Evolutionary conservation across 2,329 filamentous ascomycete genomes (phyloP), one percentile per base, ranked within the genome.

Genomic region (Monilinia vaccinii-corymbosi): DNA sequence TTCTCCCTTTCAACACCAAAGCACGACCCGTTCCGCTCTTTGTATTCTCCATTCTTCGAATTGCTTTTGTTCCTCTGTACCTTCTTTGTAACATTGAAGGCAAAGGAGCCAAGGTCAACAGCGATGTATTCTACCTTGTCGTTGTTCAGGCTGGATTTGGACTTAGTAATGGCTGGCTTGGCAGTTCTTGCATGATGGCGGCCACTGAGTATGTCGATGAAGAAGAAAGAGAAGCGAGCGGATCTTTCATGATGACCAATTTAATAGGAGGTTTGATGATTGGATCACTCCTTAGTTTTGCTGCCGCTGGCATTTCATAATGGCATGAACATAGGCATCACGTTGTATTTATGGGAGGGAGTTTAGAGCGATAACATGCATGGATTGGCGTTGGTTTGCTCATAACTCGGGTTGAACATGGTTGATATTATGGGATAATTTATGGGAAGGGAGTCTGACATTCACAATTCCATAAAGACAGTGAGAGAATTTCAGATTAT

Each of bases 191-290:
- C 73, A 97, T 99, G 92, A 96, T 97, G 83, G 88, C 88, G 1
- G 87, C 91, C 0, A 83, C 82, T 0, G 84, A 89, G 66, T 93
- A 86, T 82, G 92, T 97, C 1, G 86, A 87, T 4, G 83, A 87
- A 1, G 84, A 86, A 11, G 93, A 99, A 76, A 80, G 88, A 38
- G 91, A 96, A 75, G 92, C 91, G 7, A 86, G 91, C 0, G 94
- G 93, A 50, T 91, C 88, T 1, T 97, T 97, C 72, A 97, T 99
- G 94, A 88, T 89, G 4, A 73, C 97, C 64, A 91, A 87, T 72
- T 81, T 97, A n/a, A 89, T 97, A 21, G 84, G 82, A 6, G 94
- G 94, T 0, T 75, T 97, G 74, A 83, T 91, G 2, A 79, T 80
- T 28, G 94, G 94, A n/a, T 97, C 93, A 75, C 74, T 97, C 68